A percentile compares a stretch with the other conserved stretches of the same genome.
These are phyloP conservation scores for Blakeslea trispora DNA, from an alignment of 371 early-diverging fungal species.

Conservation along the genomic window DNA sequence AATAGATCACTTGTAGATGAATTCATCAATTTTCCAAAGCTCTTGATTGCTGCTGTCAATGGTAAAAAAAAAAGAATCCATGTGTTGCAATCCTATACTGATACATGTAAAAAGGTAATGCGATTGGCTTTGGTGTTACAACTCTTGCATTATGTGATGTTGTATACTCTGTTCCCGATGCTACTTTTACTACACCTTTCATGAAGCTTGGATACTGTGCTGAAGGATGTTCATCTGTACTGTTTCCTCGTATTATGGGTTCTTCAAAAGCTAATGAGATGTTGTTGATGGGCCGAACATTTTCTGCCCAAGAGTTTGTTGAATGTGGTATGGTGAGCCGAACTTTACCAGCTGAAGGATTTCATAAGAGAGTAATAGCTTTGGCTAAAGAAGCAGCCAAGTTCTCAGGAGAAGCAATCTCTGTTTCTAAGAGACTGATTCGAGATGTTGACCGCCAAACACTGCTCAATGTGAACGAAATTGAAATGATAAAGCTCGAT, in stretches of 20 bases:
- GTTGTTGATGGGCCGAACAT: conserved; percentile 58
- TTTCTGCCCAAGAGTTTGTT: conserved; percentile 57
- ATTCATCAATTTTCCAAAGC: conserved; percentile 69
- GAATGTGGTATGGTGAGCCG: conserved; percentile 51
- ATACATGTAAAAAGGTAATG: conserved; percentile 50
- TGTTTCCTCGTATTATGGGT: conserved; percentile 66
- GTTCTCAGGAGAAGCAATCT: conserved; percentile 55
- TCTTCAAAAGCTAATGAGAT: conserved; percentile 63
- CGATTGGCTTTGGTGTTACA: conserved; percentile 72
- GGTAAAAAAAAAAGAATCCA: conserved; percentile 39
- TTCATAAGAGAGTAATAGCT: conserved; percentile 51
- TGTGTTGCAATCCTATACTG: background rate
- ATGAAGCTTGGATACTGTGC: conserved; percentile 74
- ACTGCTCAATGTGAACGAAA: conserved; percentile 45
- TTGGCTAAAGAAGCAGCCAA: conserved; percentile 54
- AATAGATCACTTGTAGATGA: conserved; percentile 54
- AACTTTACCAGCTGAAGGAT: conserved; percentile 54
- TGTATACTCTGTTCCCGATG: conserved; percentile 63
- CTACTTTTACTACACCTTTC: conserved; percentile 69
- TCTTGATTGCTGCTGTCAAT: conserved; percentile 75
- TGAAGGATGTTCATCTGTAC: conserved; percentile 65
- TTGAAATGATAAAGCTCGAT: conserved; percentile 47
- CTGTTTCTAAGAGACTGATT: conserved; percentile 57
- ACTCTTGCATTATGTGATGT: conserved; percentile 71
- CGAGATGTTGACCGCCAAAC: conserved; percentile 48